Evolutionary conservation across 495 filamentous ascomycete species (phyloP).

Genomic region (Daldinia concentrica): DNA sequence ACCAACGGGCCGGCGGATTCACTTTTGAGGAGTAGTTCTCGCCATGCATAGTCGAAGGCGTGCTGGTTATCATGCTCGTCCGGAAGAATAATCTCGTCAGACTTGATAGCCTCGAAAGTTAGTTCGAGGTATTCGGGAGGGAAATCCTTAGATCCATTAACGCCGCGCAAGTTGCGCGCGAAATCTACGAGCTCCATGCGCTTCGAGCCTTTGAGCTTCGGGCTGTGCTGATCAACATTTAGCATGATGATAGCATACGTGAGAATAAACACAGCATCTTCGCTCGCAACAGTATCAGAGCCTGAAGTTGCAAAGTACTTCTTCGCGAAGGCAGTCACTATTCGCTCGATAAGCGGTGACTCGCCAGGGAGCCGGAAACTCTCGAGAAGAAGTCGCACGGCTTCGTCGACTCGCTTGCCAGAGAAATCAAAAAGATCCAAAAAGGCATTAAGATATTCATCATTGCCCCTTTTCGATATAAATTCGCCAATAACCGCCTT

Average conservation of each 20-base stretch:
- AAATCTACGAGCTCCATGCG: slow-evolving; percentile 88
- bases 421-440: slow-evolving; percentile 86
- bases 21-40: slow-evolving; percentile 88
- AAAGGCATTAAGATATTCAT: slow-evolving; percentile 80
- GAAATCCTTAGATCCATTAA: slow-evolving; percentile 88
- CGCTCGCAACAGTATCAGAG: slow-evolving; percentile 81
- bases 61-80: slow-evolving; percentile 97
- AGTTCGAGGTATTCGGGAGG: slow-evolving; percentile 82
- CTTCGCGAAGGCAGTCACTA: slow-evolving; percentile 84
- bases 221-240: slow-evolving; percentile 94
- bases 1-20: slow-evolving; percentile 75
- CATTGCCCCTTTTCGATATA: slow-evolving; percentile 88
- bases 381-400: slow-evolving; percentile 83
- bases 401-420: slow-evolving; percentile 88
- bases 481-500: slow-evolving; percentile 93
- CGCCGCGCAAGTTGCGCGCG: slow-evolving; percentile 84
- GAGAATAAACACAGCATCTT: slow-evolving; percentile 89
- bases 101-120: slow-evolving; percentile 91
- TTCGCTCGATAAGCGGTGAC: slow-evolving; percentile 90
- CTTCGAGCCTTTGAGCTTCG: slow-evolving; percentile 80
- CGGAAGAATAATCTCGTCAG: slow-evolving; percentile 93
- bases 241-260: slow-evolving; percentile 97
- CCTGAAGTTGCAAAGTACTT: slow-evolving; percentile 80
- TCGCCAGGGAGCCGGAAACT: slow-evolving; percentile 96
- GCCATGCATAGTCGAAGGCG: slow-evolving; percentile 97